Conservation (phyloP, 768 basidiomycete genomes). For the Amanita rimosa region DNA sequence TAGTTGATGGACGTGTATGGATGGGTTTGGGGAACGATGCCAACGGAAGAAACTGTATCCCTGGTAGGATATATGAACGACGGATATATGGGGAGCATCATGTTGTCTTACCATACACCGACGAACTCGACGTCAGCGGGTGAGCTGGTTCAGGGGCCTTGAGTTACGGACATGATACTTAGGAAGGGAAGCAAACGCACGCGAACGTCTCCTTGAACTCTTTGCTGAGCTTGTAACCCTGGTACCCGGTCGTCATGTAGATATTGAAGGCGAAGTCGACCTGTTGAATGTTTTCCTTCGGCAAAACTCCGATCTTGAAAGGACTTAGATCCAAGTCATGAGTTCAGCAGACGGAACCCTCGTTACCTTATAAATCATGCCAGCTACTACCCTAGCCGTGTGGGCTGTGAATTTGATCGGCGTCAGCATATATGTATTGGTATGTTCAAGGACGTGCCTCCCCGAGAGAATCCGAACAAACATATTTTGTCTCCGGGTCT, state of each 20-base stretch:
- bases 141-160: background rate
- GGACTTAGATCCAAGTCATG: background rate
- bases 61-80: conserved; percentile 3
- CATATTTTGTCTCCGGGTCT: conserved; percentile 20
- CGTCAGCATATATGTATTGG: background rate
- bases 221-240: conserved; percentile 18
- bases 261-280: conserved; percentile 24
- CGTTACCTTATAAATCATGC: conserved; percentile 21
- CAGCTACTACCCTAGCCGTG: conserved; percentile 18
- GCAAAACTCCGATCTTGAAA: conserved; percentile 19
- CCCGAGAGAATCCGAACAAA: conserved; percentile 19
- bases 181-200: conserved; percentile 7
- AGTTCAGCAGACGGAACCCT: background rate
- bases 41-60: conserved; percentile 17
- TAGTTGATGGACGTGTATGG: conserved; percentile 15
- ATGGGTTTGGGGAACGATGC: conserved; percentile 13
- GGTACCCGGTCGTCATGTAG: conserved; percentile 16
- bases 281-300: conserved; percentile 19
- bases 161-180: background rate
- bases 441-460: conserved; percentile 8
- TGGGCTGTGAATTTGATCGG: conserved; percentile 8
- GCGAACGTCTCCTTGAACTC: conserved; percentile 21
- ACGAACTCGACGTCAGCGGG: conserved; percentile 21
- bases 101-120: conserved; percentile 19
- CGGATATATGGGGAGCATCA: background rate